phyloP scores from a whole-genome alignment of 148 eudicot species.

The Rhododendron simsii region DNA sequence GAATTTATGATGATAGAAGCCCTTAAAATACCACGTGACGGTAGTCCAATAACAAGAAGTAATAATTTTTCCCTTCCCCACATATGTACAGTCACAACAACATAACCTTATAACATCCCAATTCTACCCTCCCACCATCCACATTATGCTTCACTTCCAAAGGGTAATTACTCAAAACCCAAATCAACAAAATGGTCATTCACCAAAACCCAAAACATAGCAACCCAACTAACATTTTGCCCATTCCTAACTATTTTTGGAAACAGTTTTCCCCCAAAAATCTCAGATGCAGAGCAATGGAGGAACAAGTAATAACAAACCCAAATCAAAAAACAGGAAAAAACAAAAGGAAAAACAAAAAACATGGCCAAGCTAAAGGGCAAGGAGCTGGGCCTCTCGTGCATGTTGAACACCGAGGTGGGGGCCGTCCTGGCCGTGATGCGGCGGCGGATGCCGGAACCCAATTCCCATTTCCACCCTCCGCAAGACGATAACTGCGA shows the following conservation, averaged over 20 bases:
- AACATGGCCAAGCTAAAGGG: constrained; percentile 32
- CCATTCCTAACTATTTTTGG: not conserved
- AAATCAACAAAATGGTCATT: constrained; percentile 5
- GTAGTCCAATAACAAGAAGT: not conserved
- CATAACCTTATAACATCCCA: not conserved
- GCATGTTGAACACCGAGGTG: constrained; percentile 87
- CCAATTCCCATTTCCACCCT: constrained; percentile 24
- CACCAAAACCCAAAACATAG: not conserved
- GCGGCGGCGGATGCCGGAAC: constrained; percentile 34
- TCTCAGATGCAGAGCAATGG: constrained; percentile 2
- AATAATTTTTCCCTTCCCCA: not conserved
- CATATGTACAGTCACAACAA: too few relatives aligned
- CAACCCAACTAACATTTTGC: constrained; percentile 4
- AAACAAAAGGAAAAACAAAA: not conserved
- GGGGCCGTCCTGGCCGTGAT: constrained; percentile 81
- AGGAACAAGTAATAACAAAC: not conserved
- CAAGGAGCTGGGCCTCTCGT: constrained; percentile 65
- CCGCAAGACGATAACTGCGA: constrained; percentile 44
- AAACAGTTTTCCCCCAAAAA: not conserved
- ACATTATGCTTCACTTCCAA: not conserved
- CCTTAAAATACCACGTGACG: too few relatives aligned
- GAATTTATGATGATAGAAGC: too few relatives aligned
- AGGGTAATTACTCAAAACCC: not conserved
- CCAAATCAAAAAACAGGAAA: not conserved
- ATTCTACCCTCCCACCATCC: not conserved